These are phyloP conservation scores for Entelexis paramagnoliae DNA, from an alignment of 1,139 yeast genomes.

Conservation along the genomic window DNA sequence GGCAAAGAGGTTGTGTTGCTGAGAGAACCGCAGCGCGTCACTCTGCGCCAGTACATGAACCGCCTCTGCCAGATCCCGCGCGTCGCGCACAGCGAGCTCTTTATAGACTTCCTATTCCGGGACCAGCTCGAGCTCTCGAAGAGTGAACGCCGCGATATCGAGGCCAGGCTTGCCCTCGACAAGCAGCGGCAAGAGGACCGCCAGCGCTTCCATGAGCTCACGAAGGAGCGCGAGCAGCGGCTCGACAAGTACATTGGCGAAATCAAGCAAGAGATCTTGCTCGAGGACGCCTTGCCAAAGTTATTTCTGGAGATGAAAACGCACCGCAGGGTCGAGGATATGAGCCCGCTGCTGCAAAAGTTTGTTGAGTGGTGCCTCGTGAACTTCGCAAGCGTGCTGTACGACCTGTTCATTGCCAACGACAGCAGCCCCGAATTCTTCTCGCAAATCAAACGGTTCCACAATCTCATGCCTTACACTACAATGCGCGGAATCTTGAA, in stretches of 20 bases:
- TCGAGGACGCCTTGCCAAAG: constrained; percentile 42
- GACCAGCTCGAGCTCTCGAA: constrained; percentile 34
- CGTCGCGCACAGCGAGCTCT: constrained; percentile 43
- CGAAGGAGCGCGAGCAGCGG: constrained; percentile 40
- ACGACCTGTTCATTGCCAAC: constrained; percentile 65
- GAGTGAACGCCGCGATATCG: constrained; percentile 46
- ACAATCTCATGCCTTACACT: constrained; percentile 64
- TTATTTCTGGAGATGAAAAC: constrained; percentile 57
- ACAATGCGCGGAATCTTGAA: constrained; percentile 63
- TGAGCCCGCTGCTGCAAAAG: constrained; percentile 56
- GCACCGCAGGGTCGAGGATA: constrained; percentile 44
- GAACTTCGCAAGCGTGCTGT: constrained; percentile 73
- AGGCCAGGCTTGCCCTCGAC: constrained; percentile 51
- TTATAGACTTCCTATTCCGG: constrained; percentile 44
- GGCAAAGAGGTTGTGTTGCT: constrained; percentile 26
- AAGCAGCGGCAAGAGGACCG: constrained; percentile 53
- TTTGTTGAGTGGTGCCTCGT: constrained; percentile 74
- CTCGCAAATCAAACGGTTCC: constrained; percentile 57
- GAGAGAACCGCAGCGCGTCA: constrained; percentile 62
- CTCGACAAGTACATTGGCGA: constrained; percentile 45
- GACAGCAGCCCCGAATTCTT: constrained; percentile 70
- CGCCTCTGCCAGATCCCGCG: constrained; percentile 45
- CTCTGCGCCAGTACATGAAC: constrained; percentile 62
- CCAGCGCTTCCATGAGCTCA: constrained; percentile 59
- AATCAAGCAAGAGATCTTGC: constrained; percentile 43